Conservation (phyloP, 345 rosid species). For the Iberis pinnata region DNA sequence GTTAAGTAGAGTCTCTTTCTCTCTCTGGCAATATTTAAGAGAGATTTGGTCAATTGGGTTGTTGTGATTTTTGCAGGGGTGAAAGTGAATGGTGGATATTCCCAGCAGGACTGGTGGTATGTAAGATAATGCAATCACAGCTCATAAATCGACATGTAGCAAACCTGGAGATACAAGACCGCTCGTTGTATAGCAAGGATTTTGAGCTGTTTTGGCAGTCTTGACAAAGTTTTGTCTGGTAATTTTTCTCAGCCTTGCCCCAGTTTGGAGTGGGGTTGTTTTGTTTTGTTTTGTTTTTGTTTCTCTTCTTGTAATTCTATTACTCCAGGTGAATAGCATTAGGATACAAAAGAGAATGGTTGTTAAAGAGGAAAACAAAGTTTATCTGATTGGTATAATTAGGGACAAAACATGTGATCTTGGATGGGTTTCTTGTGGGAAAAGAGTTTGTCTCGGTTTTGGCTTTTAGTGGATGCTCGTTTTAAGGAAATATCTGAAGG, state of each 20-base stretch:
- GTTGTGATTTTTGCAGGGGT: constrained; percentile 53
- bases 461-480: constrained; percentile 14
- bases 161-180: constrained; percentile 97
- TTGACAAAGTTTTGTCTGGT: constrained; percentile 34
- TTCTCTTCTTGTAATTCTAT: constrained; percentile 29
- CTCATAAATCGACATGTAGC: constrained; percentile 94
- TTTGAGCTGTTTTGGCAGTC: constrained; percentile 95
- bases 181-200: constrained; percentile 85
- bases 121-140: constrained; percentile 82
- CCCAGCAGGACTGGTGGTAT: constrained; percentile 80
- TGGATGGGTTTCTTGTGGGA: constrained; percentile 5
- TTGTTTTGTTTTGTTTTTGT: not conserved
- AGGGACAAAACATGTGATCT: constrained; percentile 18
- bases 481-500: not conserved
- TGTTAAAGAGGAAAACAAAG: constrained; percentile 1
- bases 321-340: constrained; percentile 26
- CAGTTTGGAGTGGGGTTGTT: constrained; percentile 11
- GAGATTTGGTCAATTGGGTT: constrained; percentile 1
- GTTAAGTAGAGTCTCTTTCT: not conserved
- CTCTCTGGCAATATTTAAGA: not conserved
- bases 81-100: constrained; percentile 99
- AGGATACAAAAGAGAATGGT: constrained; percentile 26
- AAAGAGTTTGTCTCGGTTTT: constrained; percentile 13
- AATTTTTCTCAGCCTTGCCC: constrained; percentile 18
- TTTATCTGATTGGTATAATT: constrained; percentile 15